A percentile compares a stretch with the other conserved stretches of the same genome.
phyloP scores from a whole-genome alignment of 306 rosid genomes.

The Prunus mume region DNA sequence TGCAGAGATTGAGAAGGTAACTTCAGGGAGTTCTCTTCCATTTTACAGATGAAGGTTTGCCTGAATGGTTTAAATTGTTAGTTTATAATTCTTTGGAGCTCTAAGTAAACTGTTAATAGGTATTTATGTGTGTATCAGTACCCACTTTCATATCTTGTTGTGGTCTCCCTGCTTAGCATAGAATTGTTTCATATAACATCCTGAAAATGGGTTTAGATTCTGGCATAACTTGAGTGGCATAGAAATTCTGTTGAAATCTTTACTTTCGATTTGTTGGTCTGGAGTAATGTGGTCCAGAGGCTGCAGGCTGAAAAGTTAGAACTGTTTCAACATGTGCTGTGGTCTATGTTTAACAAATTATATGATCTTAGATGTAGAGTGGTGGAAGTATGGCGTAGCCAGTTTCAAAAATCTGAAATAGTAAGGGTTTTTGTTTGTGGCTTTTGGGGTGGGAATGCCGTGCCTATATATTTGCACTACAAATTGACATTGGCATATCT shows the following conservation, averaged over 20 bases:
- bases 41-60: not conserved
- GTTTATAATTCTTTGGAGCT: not conserved
- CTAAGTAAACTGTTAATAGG: not conserved
- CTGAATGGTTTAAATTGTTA: not conserved
- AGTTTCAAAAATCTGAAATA: not conserved
- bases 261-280: not conserved
- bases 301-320: not conserved
- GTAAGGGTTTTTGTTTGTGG: not conserved
- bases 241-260: not conserved
- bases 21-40: not conserved
- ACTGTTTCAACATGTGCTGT: not conserved
- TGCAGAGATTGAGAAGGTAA: slow-evolving; percentile 96
- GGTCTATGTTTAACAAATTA: not conserved
- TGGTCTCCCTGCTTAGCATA: not conserved
- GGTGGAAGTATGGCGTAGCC: not conserved
- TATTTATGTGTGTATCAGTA: not conserved
- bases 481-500: not conserved
- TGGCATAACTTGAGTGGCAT: not conserved
- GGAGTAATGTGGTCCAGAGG: not conserved
- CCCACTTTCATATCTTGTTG: not conserved
- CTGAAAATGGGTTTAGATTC: not conserved
- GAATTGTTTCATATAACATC: not conserved
- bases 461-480: not conserved
- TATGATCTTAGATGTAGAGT: not conserved
- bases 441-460: not conserved